Conservation (phyloP, 371 early-diverging fungal genomes). For the Mortierella sp. region DNA sequence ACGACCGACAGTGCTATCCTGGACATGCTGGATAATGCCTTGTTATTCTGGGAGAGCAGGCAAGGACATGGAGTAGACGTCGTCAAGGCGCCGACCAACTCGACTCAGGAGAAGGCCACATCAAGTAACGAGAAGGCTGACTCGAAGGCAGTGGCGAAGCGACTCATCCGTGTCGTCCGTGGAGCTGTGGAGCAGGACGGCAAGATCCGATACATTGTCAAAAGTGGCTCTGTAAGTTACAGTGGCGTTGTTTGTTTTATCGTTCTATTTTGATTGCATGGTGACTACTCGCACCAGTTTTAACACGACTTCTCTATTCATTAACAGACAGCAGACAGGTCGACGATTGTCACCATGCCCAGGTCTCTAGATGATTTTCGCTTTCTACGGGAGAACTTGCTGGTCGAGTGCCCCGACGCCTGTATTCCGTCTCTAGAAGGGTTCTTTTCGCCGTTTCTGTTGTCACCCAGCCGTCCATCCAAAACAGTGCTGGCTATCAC, state of each 20-base stretch:
- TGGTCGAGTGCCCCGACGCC: conserved; percentile 64
- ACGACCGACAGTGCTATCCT: conserved; percentile 53
- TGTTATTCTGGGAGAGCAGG: conserved; percentile 46
- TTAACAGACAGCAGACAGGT: conserved; percentile 43
- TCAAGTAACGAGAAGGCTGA: background rate
- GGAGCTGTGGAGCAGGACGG: conserved; percentile 48
- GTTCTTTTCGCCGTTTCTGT: conserved; percentile 55
- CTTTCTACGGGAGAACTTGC: conserved; percentile 59
- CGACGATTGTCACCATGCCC: conserved; percentile 58
- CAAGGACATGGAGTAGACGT: background rate
- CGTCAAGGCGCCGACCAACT: too few relatives aligned
- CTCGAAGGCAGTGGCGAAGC: background rate
- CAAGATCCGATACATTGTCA: conserved; percentile 58
- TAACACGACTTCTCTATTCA: background rate
- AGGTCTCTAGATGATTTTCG: conserved; percentile 64
- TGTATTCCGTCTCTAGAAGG: conserved; percentile 66
- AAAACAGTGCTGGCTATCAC: conserved; percentile 52
- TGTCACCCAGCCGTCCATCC: conserved; percentile 65
- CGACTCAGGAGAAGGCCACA: background rate
- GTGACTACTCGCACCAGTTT: background rate
- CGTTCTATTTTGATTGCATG: too few relatives aligned
- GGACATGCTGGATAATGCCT: conserved; percentile 56
- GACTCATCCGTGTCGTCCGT: conserved; percentile 57
- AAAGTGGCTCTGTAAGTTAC: conserved; percentile 59
- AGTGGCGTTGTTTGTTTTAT: background rate